Evolutionary conservation across 495 filamentous ascomycete genomes (phyloP).

Genomic region (Aspergillus incahuasiensis): DNA sequence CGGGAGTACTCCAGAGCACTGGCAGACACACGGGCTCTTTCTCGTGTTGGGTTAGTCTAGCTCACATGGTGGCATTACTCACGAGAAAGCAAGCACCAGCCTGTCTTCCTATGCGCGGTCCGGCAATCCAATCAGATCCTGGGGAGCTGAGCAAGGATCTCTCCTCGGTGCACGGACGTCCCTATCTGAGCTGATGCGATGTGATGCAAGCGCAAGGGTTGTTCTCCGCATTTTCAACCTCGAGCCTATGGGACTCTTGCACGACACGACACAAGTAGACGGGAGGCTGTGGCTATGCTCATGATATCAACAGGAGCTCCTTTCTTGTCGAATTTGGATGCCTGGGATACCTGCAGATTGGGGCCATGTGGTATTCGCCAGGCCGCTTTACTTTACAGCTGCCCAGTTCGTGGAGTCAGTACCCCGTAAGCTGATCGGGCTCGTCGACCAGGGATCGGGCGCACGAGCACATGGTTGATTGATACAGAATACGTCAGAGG

Average conservation of each 20-base stretch:
- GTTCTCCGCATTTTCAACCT: constrained; percentile 8
- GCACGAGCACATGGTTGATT: neutral
- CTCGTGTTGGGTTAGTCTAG: constrained; percentile 6
- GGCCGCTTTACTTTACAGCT: neutral
- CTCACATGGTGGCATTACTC: neutral
- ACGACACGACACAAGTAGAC: neutral
- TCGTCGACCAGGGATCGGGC: neutral
- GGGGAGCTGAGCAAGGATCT: constrained; percentile 3
- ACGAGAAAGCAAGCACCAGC: constrained; percentile 4
- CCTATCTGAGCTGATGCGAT: constrained; percentile 11
- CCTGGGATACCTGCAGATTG: constrained; percentile 1
- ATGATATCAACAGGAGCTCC: neutral
- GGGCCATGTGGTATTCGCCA: constrained; percentile 1
- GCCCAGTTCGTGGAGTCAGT: neutral
- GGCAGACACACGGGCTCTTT: constrained; percentile 10
- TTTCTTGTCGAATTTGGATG: neutral
- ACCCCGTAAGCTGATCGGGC: neutral
- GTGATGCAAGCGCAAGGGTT: constrained; percentile 13
- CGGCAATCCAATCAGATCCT: constrained; percentile 5
- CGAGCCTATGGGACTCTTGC: constrained; percentile 4
- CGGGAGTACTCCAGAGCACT: constrained; percentile 17
- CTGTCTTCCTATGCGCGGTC: constrained; percentile 1
- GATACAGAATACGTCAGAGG: neutral
- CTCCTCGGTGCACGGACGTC: constrained; percentile 9
- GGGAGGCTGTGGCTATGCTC: constrained; percentile 5